Base-by-base conservation (phyloP, 768 basidiomycete genomes). In the Tulasnella sp. region DNA sequence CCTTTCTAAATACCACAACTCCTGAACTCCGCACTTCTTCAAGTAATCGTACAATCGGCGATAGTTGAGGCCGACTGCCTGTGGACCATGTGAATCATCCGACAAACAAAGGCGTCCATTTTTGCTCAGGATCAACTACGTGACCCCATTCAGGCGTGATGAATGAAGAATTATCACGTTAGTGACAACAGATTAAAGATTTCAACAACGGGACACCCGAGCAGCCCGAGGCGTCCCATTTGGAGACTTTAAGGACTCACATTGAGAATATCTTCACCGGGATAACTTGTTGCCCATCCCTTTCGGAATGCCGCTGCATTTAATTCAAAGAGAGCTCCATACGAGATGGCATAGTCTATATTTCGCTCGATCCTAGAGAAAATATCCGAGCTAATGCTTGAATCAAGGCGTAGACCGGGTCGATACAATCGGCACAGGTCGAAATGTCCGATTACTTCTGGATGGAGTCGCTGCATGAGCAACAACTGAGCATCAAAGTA, bases 271-370 rank as follows among this genome's bases (percentile, higher is more conserved):
- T 95, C 90, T 48, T 66, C 63, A 1, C 74, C 86, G 0, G 95
- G 93, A 66, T 92, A 98, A 3, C 83, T 76, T 2, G 78, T 75
- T 8, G 67, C 63, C 95, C 95, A 98, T 10, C 82, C 78, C 62
- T 98, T 99, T 59, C 90, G 69, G 61, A 96, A 80, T 7, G 91
- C 90, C 8, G 95, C 87, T 20, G 90, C 80, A 59, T 93, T 98
- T 29, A 86, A 68, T 66, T 99, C 95, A 60, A 98, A 96, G 53
- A 95, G 65, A 2, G 87, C 93, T 1, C 91, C 92, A 64, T 96
- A 95, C 10, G 60, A 66, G 12, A 82, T 70, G 1, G 81, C 89
- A 53, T 67, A 79, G 44, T 63, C 59, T 56, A 98, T 67, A 64
- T 98, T 98, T 58, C 89, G 67, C 63, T 76, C 72, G 31, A 90